Conservation (phyloP, 805 yeast species). For the Sporopachydermia lactativora region DNA sequence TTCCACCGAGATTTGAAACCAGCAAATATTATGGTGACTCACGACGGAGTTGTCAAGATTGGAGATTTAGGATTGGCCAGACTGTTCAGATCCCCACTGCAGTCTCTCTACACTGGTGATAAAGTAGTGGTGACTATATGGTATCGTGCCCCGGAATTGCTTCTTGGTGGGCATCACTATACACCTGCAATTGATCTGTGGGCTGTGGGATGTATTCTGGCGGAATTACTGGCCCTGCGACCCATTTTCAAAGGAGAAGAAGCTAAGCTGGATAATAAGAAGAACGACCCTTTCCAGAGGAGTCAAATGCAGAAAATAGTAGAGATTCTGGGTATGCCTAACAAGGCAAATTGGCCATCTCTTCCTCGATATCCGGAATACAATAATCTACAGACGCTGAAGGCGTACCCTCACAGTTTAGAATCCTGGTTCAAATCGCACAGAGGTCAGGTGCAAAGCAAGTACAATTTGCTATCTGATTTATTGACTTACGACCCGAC, state of each 20-base stretch:
- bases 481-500: conserved; percentile 77
- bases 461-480: conserved; percentile 48
- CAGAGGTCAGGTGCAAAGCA: conserved; percentile 59
- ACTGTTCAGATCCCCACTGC: conserved; percentile 74
- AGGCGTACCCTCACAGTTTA: conserved; percentile 52
- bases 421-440: conserved; percentile 77
- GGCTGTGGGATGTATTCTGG: conserved; percentile 94
- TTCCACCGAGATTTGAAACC: conserved; percentile 94
- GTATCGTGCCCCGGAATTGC: conserved; percentile 89
- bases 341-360: conserved; percentile 63
- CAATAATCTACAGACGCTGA: conserved; percentile 42
- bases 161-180: conserved; percentile 85
- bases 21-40: conserved; percentile 92
- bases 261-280: conserved; percentile 87
- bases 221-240: conserved; percentile 74
- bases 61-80: conserved; percentile 93
- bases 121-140: conserved; percentile 94
- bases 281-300: conserved; percentile 85
- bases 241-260: conserved; percentile 98
- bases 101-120: conserved; percentile 80
- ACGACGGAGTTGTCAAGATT: conserved; percentile 81
- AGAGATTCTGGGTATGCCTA: conserved; percentile 90
- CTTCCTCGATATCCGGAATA: conserved; percentile 77
- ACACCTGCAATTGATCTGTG: conserved; percentile 87
- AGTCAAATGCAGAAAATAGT: conserved; percentile 84